Base-by-base conservation (phyloP, 2,329 filamentous ascomycete genomes). In the Cercospora zeae-maydis region DNA sequence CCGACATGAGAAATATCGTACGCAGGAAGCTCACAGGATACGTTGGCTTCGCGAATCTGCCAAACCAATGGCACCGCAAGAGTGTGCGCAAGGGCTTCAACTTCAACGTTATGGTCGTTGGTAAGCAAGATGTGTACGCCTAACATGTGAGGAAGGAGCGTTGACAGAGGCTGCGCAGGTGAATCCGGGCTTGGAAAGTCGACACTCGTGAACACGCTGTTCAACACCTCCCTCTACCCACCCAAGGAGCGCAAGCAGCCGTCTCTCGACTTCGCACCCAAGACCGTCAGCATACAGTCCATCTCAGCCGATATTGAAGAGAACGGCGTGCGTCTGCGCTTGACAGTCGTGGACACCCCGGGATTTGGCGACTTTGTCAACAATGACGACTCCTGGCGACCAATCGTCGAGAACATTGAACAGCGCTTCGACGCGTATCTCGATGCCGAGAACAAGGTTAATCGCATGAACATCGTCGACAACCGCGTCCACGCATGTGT, bases 41-140 rank as follows among this genome's bases (percentile, higher is more conserved):
- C 75, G 95, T 99, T 75, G 95, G 95, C 70, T 99, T 99, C 76
- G 95, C 95, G 79, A 99, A 99, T 79, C 82, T 99, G 77, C 95
- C 95, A 69, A 99, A 99, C 83, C 95, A 99, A 82, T 99, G 95
- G 95, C 95, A 99, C 84, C 93, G 95, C 80, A 99, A 99, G 89
- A 97, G 93, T 87, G 95, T 99, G 75, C 92, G 95, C 77, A 99
- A 99, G 82, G 95, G 95, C 66, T 99, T 99, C 87, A 99, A 98
- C 86, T 99, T 99, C 86, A 99, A 99, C 78, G 95, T 99, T 72
- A 99, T 99, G 95, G 95, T 99, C 80, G 95, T 99, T 81, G 95
- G 95, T 98, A 84, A 76, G 93, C 88, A 54, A 49, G 47, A 42
- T 39, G 11, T 61, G 47, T 19, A 47, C 21, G 39, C 8, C 19